Evolutionary conservation across 768 basidiomycete species (phyloP), one percentile per base, ranked within the genome.

Genomic region (Paxillus involutus): DNA sequence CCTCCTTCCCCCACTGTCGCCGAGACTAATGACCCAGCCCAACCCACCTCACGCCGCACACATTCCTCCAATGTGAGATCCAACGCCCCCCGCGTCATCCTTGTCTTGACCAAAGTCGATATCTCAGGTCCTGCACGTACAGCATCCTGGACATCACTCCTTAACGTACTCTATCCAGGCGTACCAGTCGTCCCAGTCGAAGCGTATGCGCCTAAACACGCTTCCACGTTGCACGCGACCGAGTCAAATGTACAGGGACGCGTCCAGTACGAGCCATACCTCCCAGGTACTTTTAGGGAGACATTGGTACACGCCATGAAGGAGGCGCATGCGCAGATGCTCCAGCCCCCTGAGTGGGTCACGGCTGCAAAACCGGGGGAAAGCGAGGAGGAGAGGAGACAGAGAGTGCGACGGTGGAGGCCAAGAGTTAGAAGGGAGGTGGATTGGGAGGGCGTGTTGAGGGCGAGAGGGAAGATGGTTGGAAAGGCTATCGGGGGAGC

Each of bases 31-130:
- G 4, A 67, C 67, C 4, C 12, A 14, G 14, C 52, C 56, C 49
- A 46, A 61, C 19, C 37, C 47, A 14, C 62, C 51, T 48, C 59
- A 21, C 68, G 67, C 47, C 44, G 55, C n/a, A 59, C 53, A 68
- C 17, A 72, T 75, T 60, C 74, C 65, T 26, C 79, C 74, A 55
- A 72, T 16, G 26, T n/a, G 2, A 57, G 29, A 8, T 33, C 14
- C 16, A 68, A 49, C 9, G 21, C 33, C 6, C 59, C 64, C 4
- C 51, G 40, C 12, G 4, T 85, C 51, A 83, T 95, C 47, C 78
- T 95, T 41, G 85, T 94, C 46, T 78, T 95, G 9, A 94, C 93
- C 16, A 95, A 98, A 68, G 84, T 86, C 19, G 96, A 96, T 71
- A 87, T 98, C 36, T 78, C 89, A 6, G 91, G 92, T 14, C 79